Evolutionary conservation across 2,329 filamentous ascomycete genomes (phyloP).

Genomic region (Botryotinia narcissicola): DNA sequence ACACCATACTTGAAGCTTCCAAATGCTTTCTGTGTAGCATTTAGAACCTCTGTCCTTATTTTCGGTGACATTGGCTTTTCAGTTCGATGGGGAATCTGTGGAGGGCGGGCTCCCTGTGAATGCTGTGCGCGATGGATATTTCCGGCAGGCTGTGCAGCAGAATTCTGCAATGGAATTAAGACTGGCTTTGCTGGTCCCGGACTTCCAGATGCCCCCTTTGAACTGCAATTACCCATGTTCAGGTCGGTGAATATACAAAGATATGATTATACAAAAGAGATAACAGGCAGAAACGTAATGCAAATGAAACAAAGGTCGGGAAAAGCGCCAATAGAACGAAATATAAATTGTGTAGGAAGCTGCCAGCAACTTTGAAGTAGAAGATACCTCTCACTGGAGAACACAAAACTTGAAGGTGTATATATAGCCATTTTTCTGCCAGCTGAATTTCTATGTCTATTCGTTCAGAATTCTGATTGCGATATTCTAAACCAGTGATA

Average conservation of each 20-base stretch:
- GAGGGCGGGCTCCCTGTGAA: not conserved
- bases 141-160: not conserved
- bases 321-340: not conserved
- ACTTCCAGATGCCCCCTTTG: not conserved
- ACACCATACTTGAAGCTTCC: too few species aligned
- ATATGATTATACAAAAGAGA: not conserved
- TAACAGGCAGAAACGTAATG: not conserved
- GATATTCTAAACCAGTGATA: not conserved
- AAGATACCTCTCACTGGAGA: not conserved
- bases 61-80: not conserved
- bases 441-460: not conserved
- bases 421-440: not conserved
- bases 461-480: not conserved
- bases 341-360: not conserved
- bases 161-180: not conserved
- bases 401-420: not conserved
- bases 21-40: not conserved
- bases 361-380: not conserved
- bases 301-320: not conserved
- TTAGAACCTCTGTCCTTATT: too few species aligned
- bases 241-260: not conserved
- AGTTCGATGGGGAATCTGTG: not conserved
- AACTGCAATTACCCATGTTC: not conserved
- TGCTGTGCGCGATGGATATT: not conserved
- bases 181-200: not conserved